Base-by-base conservation (phyloP, 345 rosid genomes). In the Acer saccharum region DNA sequence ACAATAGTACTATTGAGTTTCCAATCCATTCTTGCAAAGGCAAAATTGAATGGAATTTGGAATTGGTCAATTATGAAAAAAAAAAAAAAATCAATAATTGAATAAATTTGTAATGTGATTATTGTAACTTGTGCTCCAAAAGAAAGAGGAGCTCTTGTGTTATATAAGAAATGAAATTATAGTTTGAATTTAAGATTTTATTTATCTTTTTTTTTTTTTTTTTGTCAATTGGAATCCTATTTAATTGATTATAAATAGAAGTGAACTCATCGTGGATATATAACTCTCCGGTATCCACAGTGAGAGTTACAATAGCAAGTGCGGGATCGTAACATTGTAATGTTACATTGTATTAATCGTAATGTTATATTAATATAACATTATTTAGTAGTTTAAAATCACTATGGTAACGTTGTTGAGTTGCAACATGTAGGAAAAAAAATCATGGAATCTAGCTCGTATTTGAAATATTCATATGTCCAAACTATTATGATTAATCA, bases 31-130 rank as follows among this genome's bases (percentile, higher is more conserved):
- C 46, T 46, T 74, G 60, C 61, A 27, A 25, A 63, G 7, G 61
- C 69, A 74, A 32, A 41, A 46, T 23, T 62, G 76, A 74, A 44
- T 74, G 68, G 69, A 23, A 5, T 6, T 57, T 41, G 77, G 61
- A 27, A 64, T 48, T 27, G 46, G 12, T 64, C 44, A 64, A 11
- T 63, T 39, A 46, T 39, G 20, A 48, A 17, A 35, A 32, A n/a
- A n/a, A n/a, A 13, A 48, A 17, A 35, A 35, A 35, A 43, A 48
- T 18, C 7, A 65, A 58, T 52, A 29, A 61, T 32, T 5, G 2
- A 54, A 46, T 18, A 39, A 29, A 39, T 6, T 66, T 54, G 72
- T 54, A 52, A 27, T 41, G 35, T 65, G 39, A 4, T 13, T 7
- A 3, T 65, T 52, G 72, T 54, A 12, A 65, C 2, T 6, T 65